These are phyloP conservation scores for Leonotis leonurus DNA, from an alignment of 257 asterid genomes.

Conservation along the genomic window DNA sequence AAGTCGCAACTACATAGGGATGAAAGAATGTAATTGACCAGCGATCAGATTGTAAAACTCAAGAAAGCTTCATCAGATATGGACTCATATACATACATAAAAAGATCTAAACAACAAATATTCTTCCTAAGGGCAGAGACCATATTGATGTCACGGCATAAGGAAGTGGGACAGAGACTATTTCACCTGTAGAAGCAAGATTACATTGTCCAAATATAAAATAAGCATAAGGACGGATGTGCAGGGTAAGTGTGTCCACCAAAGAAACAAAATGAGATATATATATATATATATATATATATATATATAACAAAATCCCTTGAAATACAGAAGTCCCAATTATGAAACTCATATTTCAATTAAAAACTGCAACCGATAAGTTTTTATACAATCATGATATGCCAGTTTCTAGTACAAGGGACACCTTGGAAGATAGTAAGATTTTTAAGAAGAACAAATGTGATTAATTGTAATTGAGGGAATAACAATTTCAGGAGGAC, in stretches of 20 bases:
- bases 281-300: too few species aligned
- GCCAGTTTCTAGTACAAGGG: background rate
- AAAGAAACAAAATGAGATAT: background rate
- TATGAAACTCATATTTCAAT: background rate
- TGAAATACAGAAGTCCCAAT: background rate
- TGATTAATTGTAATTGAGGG: constrained; percentile 7
- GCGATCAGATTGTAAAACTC: background rate
- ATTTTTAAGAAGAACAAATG: background rate
- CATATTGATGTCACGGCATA: constrained; percentile 68
- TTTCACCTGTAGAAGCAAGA: constrained; percentile 67
- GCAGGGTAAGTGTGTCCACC: constrained; percentile 7
- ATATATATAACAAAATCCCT: background rate
- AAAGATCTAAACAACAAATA: background rate
- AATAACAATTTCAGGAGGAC: constrained; percentile 3
- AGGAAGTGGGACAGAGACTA: constrained; percentile 69
- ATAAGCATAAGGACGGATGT: constrained; percentile 12
- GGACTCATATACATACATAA: background rate
- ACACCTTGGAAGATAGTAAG: background rate
- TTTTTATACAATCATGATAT: background rate
- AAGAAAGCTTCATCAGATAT: background rate
- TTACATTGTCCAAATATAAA: constrained; percentile 11
- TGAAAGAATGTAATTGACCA: background rate
- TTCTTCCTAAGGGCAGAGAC: constrained; percentile 78
- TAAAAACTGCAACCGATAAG: background rate
- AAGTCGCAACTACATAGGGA: constrained; percentile 8